Percentiles rank a stretch among this genome's conserved stretches.
These are phyloP conservation scores for Trypanosoma congolense DNA, from an alignment of 208 protist species.

Conservation along the genomic window DNA sequence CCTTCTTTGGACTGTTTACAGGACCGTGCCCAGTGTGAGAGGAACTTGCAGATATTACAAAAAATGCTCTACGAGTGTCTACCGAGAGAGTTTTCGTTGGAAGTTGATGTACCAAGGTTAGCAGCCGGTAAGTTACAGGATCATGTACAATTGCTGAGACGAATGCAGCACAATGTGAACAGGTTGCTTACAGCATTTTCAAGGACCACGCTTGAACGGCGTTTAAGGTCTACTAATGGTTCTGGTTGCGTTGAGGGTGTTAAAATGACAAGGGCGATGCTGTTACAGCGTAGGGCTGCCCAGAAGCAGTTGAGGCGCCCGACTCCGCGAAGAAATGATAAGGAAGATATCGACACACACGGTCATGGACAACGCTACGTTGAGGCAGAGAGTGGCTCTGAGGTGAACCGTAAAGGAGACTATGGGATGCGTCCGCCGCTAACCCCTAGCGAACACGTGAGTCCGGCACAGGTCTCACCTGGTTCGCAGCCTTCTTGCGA, in stretches of 20 bases:
- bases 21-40: conserved; percentile 38
- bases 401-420: too few species aligned
- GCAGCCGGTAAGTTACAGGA: conserved; percentile 77
- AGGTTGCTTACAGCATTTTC: conserved; percentile 72
- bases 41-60: conserved; percentile 70
- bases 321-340: not conserved
- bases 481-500: too few species aligned
- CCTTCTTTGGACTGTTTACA: conserved; percentile 44
- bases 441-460: too few species aligned
- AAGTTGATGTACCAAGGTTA: conserved; percentile 56
- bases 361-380: not conserved
- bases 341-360: not conserved
- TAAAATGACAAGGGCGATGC: conserved; percentile 22
- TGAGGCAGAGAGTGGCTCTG: too few species aligned
- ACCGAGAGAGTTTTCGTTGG: conserved; percentile 36
- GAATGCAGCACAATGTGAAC: conserved; percentile 72
- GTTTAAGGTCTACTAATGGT: conserved; percentile 1
- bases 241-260: conserved; percentile 21
- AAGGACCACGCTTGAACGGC: conserved; percentile 35
- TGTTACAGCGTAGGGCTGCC: conserved; percentile 14
- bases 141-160: conserved; percentile 69
- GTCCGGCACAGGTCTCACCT: too few species aligned
- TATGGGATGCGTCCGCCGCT: too few species aligned
- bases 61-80: conserved; percentile 59
- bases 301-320: not conserved